Conservation (phyloP, 2,329 filamentous ascomycete species). For the Microcera coccophila region DNA sequence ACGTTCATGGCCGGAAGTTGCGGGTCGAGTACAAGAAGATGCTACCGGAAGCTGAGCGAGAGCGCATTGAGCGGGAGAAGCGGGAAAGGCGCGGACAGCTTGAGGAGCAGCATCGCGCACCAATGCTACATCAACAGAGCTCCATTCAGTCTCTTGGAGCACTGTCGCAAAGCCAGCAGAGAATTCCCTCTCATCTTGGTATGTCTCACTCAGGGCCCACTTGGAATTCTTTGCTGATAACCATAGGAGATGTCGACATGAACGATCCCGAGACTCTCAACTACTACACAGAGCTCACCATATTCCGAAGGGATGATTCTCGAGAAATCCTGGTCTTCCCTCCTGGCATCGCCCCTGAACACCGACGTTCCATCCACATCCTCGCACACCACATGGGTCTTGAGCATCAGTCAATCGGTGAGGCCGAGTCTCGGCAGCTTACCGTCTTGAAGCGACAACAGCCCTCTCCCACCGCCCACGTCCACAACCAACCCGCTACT, state of each 20-base stretch:
- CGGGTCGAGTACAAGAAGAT: conserved; percentile 99
- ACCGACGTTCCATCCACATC: conserved; percentile 88
- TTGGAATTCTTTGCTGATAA: conserved; percentile 10
- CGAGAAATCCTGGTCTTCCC: conserved; percentile 84
- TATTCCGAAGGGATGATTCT: conserved; percentile 77
- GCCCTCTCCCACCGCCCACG: conserved; percentile 47
- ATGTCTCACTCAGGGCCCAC: conserved; percentile 26
- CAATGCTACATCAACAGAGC: conserved; percentile 75
- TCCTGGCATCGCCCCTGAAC: conserved; percentile 70
- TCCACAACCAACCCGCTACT: conserved; percentile 59
- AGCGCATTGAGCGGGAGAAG: conserved; percentile 96
- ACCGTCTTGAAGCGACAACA: conserved; percentile 74
- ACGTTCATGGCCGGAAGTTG: conserved; percentile 89
- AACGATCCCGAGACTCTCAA: conserved; percentile 85
- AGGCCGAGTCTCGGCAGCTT: conserved; percentile 82
- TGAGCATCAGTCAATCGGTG: conserved; percentile 84
- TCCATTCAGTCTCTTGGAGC: conserved; percentile 77
- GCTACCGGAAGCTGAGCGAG: conserved; percentile 89
- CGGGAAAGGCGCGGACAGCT: conserved; percentile 91
- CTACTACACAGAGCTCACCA: conserved; percentile 83
- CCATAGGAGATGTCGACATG: conserved; percentile 68
- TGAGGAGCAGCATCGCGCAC: conserved; percentile 87
- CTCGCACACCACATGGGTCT: conserved; percentile 93
- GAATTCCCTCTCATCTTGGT: conserved; percentile 45
- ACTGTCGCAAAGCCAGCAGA: conserved; percentile 60